phyloP scores from a whole-genome alignment of 345 rosid species.

The Populus ilicifolia region DNA sequence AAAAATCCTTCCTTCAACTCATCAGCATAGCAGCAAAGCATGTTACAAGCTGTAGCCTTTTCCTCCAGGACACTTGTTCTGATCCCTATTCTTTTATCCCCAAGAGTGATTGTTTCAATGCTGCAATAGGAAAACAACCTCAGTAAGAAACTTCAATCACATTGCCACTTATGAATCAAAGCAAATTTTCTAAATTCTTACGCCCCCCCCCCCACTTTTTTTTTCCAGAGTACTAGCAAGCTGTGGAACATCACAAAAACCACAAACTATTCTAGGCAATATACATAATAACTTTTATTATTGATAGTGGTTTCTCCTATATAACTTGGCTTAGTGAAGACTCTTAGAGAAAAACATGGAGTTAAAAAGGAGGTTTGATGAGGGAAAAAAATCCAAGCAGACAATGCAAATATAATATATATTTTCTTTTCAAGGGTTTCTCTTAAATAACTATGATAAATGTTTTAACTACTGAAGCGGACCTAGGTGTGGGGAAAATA shows the following conservation, averaged over 20 bases:
- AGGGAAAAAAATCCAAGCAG: too few species aligned
- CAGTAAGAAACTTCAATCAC: slow-evolving; percentile 4
- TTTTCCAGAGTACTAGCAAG: neutral
- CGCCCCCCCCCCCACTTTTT: neutral
- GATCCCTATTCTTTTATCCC: slow-evolving; percentile 95
- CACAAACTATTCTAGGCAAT: neutral
- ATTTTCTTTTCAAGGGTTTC: too few species aligned
- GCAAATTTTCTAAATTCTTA: neutral
- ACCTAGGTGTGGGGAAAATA: neutral
- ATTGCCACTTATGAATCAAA: neutral
- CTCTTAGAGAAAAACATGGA: too few species aligned
- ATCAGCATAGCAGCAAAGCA: slow-evolving; percentile 97
- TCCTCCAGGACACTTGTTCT: slow-evolving; percentile 95
- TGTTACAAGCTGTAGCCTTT: slow-evolving; percentile 95
- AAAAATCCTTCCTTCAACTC: slow-evolving; percentile 97
- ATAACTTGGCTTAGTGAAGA: neutral
- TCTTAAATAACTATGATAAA: too few species aligned
- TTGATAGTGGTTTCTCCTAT: neutral
- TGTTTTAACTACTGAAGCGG: too few species aligned
- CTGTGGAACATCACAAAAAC: neutral
- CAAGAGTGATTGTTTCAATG: slow-evolving; percentile 95
- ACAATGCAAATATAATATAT: too few species aligned
- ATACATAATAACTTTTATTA: neutral
- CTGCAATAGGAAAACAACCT: slow-evolving; percentile 39
- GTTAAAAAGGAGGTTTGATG: too few species aligned